Evolutionary conservation across 352 stramenopile species (phyloP).

Genomic region (Vaucheria bursata): DNA sequence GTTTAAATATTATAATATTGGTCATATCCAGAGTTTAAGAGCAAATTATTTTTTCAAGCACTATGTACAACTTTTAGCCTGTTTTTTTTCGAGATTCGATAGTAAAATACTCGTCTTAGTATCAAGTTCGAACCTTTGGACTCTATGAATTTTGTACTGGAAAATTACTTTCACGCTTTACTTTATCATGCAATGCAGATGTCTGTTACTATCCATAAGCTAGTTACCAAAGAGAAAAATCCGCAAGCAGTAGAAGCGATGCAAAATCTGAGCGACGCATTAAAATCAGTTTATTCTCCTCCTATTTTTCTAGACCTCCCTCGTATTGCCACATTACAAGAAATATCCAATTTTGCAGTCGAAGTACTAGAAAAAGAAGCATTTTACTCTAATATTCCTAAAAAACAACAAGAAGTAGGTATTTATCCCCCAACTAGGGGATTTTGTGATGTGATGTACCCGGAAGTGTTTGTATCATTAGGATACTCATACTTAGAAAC

Average conservation of each 20-base stretch:
- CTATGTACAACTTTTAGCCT: too few relatives aligned
- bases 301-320: slow-evolving; percentile 1
- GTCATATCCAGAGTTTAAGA: too few relatives aligned
- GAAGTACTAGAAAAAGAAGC: background rate
- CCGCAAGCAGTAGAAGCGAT: slow-evolving; percentile 17
- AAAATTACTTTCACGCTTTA: too few relatives aligned
- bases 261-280: slow-evolving; percentile 14
- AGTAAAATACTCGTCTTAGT: too few relatives aligned
- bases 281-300: slow-evolving; percentile 15
- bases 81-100: too few relatives aligned
- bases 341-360: background rate
- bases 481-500: background rate
- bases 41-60: too few relatives aligned
- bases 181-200: slow-evolving; percentile 9
- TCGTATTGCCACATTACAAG: background rate
- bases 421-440: background rate
- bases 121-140: too few relatives aligned
- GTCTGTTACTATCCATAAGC: slow-evolving; percentile 40
- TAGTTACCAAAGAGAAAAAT: slow-evolving; percentile 19
- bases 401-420: background rate
- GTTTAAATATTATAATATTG: too few relatives aligned
- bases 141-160: too few relatives aligned
- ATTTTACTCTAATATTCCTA: background rate
- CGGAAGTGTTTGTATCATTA: background rate
- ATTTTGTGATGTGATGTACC: background rate